Percentiles rank a stretch among this genome's conserved stretches.
These are phyloP conservation scores for Candida sanyaensis DNA, from an alignment of 1,139 yeast species.

Conservation along the genomic window DNA sequence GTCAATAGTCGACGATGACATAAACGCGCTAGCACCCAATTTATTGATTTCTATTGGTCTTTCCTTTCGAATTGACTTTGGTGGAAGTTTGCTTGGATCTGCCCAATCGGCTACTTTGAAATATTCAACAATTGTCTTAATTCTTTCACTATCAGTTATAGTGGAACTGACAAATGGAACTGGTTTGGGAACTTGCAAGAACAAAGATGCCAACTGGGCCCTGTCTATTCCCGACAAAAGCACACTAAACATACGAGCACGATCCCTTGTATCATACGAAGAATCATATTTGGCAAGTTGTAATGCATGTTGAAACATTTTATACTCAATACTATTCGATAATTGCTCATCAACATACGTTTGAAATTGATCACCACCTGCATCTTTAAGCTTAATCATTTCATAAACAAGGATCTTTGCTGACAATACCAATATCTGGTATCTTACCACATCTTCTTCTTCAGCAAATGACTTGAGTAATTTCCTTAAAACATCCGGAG, in stretches of 20 bases:
- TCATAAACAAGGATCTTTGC: constrained; percentile 69
- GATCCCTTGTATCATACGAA: constrained; percentile 79
- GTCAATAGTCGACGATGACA: constrained; percentile 17
- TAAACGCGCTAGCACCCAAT: constrained; percentile 19
- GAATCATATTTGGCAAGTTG: constrained; percentile 74
- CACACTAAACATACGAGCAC: constrained; percentile 72
- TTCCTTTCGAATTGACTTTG: constrained; percentile 39
- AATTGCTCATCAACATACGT: constrained; percentile 25
- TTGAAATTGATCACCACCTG: constrained; percentile 19
- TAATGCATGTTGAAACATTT: constrained; percentile 62
- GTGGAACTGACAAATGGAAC: constrained; percentile 36
- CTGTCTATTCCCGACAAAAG: constrained; percentile 39
- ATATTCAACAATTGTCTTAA: constrained; percentile 22
- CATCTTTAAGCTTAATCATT: constrained; percentile 35
- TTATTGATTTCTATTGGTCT: constrained; percentile 27
- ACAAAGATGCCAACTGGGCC: constrained; percentile 65
- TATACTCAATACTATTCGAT: constrained; percentile 37
- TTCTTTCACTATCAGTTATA: constrained; percentile 13
- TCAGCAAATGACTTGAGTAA: constrained; percentile 56
- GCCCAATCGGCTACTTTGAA: constrained; percentile 37
- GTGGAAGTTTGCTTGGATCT: constrained; percentile 33
- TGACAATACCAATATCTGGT: constrained; percentile 71
- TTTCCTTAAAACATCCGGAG: constrained; percentile 75
- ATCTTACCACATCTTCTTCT: constrained; percentile 63
- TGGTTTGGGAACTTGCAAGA: constrained; percentile 84